Evolutionary conservation across 2,329 filamentous ascomycete genomes (phyloP).

Genomic region (Penicillium sp.): DNA sequence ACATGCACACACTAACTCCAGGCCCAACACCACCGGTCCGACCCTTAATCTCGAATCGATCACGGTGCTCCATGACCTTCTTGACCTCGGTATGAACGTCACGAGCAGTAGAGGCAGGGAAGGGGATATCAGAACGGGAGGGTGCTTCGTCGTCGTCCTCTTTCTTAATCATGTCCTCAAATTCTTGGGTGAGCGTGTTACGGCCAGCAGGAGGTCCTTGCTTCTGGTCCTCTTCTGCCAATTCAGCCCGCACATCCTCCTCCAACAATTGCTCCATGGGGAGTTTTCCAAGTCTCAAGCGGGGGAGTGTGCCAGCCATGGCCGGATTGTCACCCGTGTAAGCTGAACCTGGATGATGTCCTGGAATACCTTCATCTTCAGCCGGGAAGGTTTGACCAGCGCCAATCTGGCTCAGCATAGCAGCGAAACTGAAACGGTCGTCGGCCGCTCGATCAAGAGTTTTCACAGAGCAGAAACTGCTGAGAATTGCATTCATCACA

Average conservation of each 20-base stretch:
- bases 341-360: constrained; percentile 65
- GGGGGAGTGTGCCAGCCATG: constrained; percentile 57
- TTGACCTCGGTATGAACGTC: constrained; percentile 95
- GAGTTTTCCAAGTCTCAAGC: constrained; percentile 75
- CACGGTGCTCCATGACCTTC: constrained; percentile 88
- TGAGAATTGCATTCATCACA: constrained; percentile 73
- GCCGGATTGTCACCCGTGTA: constrained; percentile 59
- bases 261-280: constrained; percentile 81
- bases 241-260: constrained; percentile 81
- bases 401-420: constrained; percentile 57
- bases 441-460: constrained; percentile 60
- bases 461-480: constrained; percentile 59
- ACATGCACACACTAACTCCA: constrained; percentile 89
- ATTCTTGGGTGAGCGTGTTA: constrained; percentile 78
- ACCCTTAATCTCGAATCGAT: constrained; percentile 84
- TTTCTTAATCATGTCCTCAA: constrained; percentile 82
- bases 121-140: constrained; percentile 74
- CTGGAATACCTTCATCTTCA: constrained; percentile 70
- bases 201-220: constrained; percentile 71
- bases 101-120: constrained; percentile 82
- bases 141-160: constrained; percentile 87
- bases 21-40: constrained; percentile 81
- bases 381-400: constrained; percentile 60
- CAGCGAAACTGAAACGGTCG: constrained; percentile 61
- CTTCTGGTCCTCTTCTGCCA: constrained; percentile 80